Base-by-base conservation (phyloP, 2,329 filamentous ascomycete genomes). In the Talaromyces piceae region DNA sequence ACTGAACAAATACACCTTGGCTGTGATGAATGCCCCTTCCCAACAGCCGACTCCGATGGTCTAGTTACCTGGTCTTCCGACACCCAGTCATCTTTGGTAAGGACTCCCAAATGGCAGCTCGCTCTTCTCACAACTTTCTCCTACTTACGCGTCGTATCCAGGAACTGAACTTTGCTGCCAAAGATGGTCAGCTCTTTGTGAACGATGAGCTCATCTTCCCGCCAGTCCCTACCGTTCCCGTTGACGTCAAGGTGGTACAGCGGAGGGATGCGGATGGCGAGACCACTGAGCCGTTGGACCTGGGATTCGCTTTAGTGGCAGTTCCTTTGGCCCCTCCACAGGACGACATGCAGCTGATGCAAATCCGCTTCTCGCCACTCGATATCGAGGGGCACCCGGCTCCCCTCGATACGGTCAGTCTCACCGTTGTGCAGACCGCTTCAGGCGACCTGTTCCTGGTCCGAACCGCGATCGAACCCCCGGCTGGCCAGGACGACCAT, bases 291-390 rank as follows among this genome's bases (percentile, higher is more conserved):
- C 66, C 69, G 1, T 58, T 74, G 41, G 58, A 63, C 9, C 56
- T 74, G 47, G 72, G 72, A 44, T 74, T 73, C 55, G 69, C 70
- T 23, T 61, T 73, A 22, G 71, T 74, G 56, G 59, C 68, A 37
- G 61, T 70, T 54, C 63, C 68, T 20, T 48, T 61, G 39, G 54
- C 61, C 18, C 54, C 60, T 11, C 57, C 64, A 13, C 52, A 58
- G 7, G 64, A 69, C 22, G 62, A 58, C 6, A 58, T 63, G 41
- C 64, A 69, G 7, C 56, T 74, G 22, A 55, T 69, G 2, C 61
- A 65, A 9, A 58, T 74, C 52, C 66, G 70, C 33, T 72, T 75
- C 58, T 74, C 72, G n/a, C 64, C 74, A 30, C 64, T 75, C 25
- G 71, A 72, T 49, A 59, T 75, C 16, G 67, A 69, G 39, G 61